Percentiles rank a stretch among this genome's conserved stretches.
These are phyloP conservation scores for Backusella morwellensis DNA, from an alignment of 192 early-diverging fungal genomes.

Conservation along the genomic window DNA sequence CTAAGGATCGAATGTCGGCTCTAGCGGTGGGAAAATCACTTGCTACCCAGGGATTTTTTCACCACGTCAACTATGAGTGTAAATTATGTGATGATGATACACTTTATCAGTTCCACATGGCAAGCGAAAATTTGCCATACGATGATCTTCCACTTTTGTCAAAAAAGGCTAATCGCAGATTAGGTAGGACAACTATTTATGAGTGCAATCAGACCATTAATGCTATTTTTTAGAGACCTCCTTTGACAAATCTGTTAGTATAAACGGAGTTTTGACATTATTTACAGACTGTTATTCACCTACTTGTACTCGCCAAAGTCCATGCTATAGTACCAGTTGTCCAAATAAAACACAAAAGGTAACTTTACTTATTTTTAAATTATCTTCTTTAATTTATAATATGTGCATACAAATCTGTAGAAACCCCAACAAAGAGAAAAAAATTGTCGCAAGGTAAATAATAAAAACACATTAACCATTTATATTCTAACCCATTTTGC, in stretches of 20 bases:
- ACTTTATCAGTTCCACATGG: constrained; percentile 72
- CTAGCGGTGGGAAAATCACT: constrained; percentile 84
- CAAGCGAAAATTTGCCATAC: not conserved
- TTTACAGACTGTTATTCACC: constrained; percentile 93
- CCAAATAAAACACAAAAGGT: constrained; percentile 71
- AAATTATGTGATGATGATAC: constrained; percentile 79
- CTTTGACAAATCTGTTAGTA: not conserved
- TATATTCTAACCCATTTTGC: not conserved
- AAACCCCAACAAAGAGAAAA: not conserved
- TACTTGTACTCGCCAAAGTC: constrained; percentile 72
- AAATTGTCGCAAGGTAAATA: constrained; percentile 37
- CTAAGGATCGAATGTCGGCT: constrained; percentile 82
- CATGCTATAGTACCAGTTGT: constrained; percentile 89
- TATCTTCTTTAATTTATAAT: not conserved
- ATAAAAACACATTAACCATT: not conserved
- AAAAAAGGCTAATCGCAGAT: not conserved
- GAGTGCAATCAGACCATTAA: not conserved
- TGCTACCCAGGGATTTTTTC: constrained; percentile 85
- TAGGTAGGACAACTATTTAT: not conserved
- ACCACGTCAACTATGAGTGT: constrained; percentile 86
- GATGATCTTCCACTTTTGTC: not conserved
- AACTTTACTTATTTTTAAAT: not conserved
- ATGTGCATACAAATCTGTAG: not conserved
- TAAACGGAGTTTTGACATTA: constrained; percentile 78
- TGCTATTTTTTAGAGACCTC: not conserved